Base-by-base conservation (phyloP, 2,329 filamentous ascomycete genomes). In the Diaporthe sp. region DNA sequence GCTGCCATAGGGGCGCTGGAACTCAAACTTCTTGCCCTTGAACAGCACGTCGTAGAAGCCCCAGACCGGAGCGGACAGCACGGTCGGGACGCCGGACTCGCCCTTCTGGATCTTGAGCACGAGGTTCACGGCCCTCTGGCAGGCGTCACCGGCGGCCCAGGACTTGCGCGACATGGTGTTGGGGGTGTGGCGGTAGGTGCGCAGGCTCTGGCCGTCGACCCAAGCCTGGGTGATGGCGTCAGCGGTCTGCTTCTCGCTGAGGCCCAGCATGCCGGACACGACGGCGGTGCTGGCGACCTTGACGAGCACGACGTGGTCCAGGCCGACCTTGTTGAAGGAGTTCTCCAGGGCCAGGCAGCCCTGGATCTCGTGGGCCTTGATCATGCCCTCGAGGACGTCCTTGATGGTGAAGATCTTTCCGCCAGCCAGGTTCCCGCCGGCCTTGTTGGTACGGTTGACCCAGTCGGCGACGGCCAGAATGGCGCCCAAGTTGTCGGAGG, bases 81-180 rank as follows among this genome's bases (percentile, higher is more conserved):
- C 96, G 9, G 96, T 98, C 72, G 96, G 95, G 74, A 99, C 89
- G 82, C 96, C 96, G 79, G 93, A 89, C 89, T 98, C 96, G 79
- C 97, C 97, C 88, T 94, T 95, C 86, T 95, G 90, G 67, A 98
- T 95, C 90, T 97, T 97, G 81, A 98, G 89, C 44, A 93, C 95
- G 71, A 98, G 90, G 88, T 96, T 97, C 80, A 98, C 96, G 76
- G 96, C 95, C 80, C 95, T 94, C 87, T 98, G 95, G 89, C 97
- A 99, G 79, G 97, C 97, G 83, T 99, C 97, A 87, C 97, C 97
- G 78, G 97, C 97, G 82, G 97, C 97, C 97, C 97, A 99, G 22
- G 96, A 98, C 90, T 99, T 99, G 84, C 97, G 93, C 76, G 96
- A 98, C 97, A 99, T 99, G 89, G 97, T 98, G 90, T 99, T 99